A percentile compares a stretch with the other conserved stretches of the same genome.
Evolutionary conservation across 257 asterid genomes (phyloP).

Genomic region (Gardenia jasminoides): DNA sequence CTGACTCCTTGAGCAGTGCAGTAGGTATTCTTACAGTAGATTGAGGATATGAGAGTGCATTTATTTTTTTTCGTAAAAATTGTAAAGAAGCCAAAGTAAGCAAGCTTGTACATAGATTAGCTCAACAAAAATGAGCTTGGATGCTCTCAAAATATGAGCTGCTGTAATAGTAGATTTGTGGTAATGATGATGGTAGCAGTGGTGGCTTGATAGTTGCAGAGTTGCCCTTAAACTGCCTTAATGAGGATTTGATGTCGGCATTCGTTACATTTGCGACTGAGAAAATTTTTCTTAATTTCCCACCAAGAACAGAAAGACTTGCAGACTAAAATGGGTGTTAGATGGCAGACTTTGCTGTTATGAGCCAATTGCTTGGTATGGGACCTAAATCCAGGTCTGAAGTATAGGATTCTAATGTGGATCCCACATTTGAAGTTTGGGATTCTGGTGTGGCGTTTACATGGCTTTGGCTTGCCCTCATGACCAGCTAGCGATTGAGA

Average conservation of each 20-base stretch:
- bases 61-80: neutral
- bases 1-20: neutral
- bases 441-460: no score
- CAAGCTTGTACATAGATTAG: neutral
- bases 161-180: neutral
- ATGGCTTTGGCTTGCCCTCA: no score
- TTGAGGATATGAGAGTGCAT: neutral
- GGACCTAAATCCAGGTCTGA: no score
- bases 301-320: neutral
- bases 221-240: neutral
- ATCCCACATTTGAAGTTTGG: no score
- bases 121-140: neutral
- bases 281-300: neutral
- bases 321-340: neutral
- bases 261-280: neutral
- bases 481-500: no score
- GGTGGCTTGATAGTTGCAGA: neutral
- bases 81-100: neutral
- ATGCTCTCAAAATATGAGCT: neutral
- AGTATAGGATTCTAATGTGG: no score
- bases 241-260: neutral
- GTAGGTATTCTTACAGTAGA: neutral
- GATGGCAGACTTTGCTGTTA: neutral
- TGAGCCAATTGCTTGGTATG: no score
- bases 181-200: neutral